Conservation (phyloP, 2,329 filamentous ascomycete species). For the Ophiocordyceps unilateralis region DNA sequence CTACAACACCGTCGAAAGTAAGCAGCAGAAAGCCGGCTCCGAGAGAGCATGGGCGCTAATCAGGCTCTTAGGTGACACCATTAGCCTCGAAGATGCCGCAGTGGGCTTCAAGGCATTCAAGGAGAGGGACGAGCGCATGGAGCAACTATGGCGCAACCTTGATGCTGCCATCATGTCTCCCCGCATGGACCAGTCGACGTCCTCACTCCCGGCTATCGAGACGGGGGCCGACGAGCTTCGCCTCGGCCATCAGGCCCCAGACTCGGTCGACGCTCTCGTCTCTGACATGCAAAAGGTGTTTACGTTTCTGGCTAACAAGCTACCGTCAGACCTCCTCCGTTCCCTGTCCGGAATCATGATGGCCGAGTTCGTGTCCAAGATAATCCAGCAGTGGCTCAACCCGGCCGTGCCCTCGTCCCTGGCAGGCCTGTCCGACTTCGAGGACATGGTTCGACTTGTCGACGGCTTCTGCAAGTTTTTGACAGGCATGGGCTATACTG, state of each 20-base stretch:
- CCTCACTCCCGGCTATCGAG: conserved; percentile 20
- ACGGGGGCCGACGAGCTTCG: conserved; percentile 24
- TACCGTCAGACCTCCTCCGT: conserved; percentile 37
- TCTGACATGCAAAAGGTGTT: conserved; percentile 34
- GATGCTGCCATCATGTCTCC: conserved; percentile 43
- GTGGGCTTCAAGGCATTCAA: conserved; percentile 41
- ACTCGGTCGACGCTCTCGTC: conserved; percentile 32
- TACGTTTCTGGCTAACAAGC: conserved; percentile 29
- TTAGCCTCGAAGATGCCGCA: conserved; percentile 35
- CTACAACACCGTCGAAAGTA: conserved; percentile 31
- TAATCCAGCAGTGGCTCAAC: conserved; percentile 61
- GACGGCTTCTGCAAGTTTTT: conserved; percentile 47
- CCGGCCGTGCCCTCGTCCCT: conserved; percentile 60
- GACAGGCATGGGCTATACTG: conserved; percentile 43
- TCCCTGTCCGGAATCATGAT: conserved; percentile 55
- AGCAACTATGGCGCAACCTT: conserved; percentile 43
- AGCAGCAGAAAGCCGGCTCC: neutral
- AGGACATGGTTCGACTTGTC: conserved; percentile 49
- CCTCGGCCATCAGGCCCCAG: conserved; percentile 24
- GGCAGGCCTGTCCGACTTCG: conserved; percentile 52
- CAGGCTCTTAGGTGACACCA: conserved; percentile 24
- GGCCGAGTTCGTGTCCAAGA: conserved; percentile 45
- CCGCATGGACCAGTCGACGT: conserved; percentile 29
- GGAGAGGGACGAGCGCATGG: conserved; percentile 41
- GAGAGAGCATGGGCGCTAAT: conserved; percentile 5